Conservation (phyloP, 805 yeast genomes). For the Lipomyces japonicus region DNA sequence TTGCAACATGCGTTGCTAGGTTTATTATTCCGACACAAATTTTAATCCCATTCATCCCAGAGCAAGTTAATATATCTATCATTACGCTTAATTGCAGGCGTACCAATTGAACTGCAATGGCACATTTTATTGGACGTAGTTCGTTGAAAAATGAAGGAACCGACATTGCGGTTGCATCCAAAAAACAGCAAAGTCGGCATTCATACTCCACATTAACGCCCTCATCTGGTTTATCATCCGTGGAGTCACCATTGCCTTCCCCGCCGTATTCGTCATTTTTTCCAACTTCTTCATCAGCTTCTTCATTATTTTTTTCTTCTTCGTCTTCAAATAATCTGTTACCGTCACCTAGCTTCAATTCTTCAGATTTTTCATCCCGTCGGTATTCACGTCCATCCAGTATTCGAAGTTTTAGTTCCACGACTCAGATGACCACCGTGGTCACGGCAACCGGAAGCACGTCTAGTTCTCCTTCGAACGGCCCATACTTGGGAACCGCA, state of each 20-base stretch:
- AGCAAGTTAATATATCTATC: too few relatives aligned
- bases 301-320: conserved; percentile 6
- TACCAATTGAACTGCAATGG: too few relatives aligned
- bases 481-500: neutral
- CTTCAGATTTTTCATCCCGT: neutral
- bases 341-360: neutral
- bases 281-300: neutral
- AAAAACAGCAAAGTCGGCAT: neutral
- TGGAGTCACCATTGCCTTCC: conserved; percentile 8
- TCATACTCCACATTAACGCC: too few relatives aligned
- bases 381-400: conserved; percentile 20
- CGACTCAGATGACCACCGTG: conserved; percentile 21
- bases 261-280: neutral
- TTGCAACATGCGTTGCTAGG: too few relatives aligned
- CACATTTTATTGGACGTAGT: too few relatives aligned
- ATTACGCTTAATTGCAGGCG: too few relatives aligned
- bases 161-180: too few relatives aligned
- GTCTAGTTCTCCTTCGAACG: conserved; percentile 8
- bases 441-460: conserved; percentile 23
- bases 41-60: too few relatives aligned
- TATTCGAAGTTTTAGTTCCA: conserved; percentile 20
- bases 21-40: too few relatives aligned
- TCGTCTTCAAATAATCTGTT: neutral
- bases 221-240: neutral
- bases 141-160: too few relatives aligned